A percentile compares a stretch with the other conserved stretches of the same genome.
These are phyloP conservation scores for Cenchrus americanus DNA, from an alignment of 176 grass and related monocot genomes.

Conservation along the genomic window DNA sequence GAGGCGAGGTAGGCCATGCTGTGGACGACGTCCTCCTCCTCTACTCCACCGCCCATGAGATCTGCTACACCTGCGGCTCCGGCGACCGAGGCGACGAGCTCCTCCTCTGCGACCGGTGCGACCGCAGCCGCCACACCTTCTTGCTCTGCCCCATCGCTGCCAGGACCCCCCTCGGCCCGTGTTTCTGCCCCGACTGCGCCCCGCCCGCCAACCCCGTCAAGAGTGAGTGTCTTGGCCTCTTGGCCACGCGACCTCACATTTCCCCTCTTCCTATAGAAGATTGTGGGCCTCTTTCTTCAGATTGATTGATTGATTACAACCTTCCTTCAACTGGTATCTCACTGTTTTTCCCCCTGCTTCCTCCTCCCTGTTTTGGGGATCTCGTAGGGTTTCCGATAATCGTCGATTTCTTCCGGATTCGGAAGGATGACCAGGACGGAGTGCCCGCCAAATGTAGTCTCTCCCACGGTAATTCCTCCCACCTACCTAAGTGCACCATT, in stretches of 20 bases:
- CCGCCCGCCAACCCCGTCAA: constrained; percentile 37
- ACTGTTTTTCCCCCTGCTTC: background rate
- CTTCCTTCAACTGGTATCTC: background rate
- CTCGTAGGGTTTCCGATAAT: constrained; percentile 81
- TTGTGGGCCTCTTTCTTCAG: too few species aligned
- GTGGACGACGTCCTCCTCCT: too few species aligned
- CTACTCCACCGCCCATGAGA: too few species aligned
- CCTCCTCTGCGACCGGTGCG: constrained; percentile 83
- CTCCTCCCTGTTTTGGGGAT: background rate
- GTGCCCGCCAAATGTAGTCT: constrained; percentile 45
- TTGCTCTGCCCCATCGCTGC: constrained; percentile 85
- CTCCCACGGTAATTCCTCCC: constrained; percentile 59
- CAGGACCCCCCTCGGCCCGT: constrained; percentile 68
- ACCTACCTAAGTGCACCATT: background rate
- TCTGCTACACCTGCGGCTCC: constrained; percentile 76
- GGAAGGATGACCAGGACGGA: constrained; percentile 38
- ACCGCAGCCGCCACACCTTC: constrained; percentile 74
- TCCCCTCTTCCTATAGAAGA: background rate
- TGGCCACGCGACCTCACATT: background rate
- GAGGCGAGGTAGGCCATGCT: too few species aligned
- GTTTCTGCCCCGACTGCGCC: constrained; percentile 77
- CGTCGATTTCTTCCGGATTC: constrained; percentile 90
- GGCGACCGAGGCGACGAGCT: constrained; percentile 83
- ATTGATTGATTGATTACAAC: background rate
- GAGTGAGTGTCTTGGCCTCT: constrained; percentile 43